These are phyloP conservation scores for Cytospora leucostoma DNA, from an alignment of 2,329 filamentous ascomycete species.

Conservation along the genomic window DNA sequence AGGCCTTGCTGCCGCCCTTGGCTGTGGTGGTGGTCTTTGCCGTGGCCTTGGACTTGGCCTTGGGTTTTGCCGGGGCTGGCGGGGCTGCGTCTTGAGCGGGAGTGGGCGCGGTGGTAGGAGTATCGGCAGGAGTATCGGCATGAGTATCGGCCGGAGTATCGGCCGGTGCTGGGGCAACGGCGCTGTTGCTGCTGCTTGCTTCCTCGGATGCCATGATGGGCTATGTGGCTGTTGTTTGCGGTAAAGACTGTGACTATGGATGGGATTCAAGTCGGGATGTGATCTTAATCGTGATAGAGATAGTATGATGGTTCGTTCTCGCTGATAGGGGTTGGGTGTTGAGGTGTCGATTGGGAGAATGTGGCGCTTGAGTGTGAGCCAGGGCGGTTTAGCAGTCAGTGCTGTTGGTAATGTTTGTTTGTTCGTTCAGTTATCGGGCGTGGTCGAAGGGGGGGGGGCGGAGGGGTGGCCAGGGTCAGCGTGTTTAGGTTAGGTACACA, in stretches of 20 bases:
- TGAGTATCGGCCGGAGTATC: not conserved
- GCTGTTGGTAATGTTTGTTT: not conserved
- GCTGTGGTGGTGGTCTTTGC: conserved; percentile 27
- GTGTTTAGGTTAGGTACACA: not conserved
- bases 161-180: not conserved
- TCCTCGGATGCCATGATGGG: conserved; percentile 25
- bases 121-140: conserved; percentile 2
- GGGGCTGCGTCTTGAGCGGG: not conserved
- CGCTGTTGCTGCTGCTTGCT: conserved; percentile 15
- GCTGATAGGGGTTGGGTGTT: not conserved
- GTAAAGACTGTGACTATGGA: not conserved
- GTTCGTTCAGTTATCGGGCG: conserved; percentile 5
- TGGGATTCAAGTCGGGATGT: not conserved
- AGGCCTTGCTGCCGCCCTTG: conserved; percentile 32
- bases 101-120: not conserved
- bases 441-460: not conserved
- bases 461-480: conserved; percentile 15
- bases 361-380: conserved; percentile 20
- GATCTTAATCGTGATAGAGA: not conserved
- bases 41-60: conserved; percentile 11
- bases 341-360: conserved; percentile 2
- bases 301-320: not conserved
- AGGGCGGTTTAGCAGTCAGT: conserved; percentile 12
- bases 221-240: not conserved
- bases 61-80: conserved; percentile 8